phyloP scores from a whole-genome alignment of 208 protist species.

The Trichomonas tenax region DNA sequence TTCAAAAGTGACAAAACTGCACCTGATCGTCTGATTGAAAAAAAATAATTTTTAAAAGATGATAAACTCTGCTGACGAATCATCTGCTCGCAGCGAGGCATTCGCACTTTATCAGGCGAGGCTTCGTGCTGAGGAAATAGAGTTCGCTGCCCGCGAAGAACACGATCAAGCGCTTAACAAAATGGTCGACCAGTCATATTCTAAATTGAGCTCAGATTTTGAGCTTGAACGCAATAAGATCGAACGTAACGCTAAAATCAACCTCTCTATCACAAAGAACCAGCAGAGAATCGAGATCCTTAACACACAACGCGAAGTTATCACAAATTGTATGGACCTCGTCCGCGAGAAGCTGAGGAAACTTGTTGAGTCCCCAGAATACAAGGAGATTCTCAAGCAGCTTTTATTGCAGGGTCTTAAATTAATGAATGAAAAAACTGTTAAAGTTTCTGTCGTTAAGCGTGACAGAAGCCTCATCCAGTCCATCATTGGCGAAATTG shows the following conservation, averaged over 20 bases:
- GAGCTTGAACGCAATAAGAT: not conserved
- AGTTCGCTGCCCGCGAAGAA: not conserved
- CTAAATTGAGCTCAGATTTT: not conserved
- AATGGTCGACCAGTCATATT: not conserved
- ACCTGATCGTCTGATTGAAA: no score
- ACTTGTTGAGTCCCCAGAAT: not conserved
- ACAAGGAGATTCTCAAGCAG: not conserved
- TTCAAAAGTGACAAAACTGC: no score
- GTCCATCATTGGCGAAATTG: not conserved
- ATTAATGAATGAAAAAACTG: not conserved
- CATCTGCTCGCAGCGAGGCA: not conserved
- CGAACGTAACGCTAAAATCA: not conserved
- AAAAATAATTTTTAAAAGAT: not conserved
- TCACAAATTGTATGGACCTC: not conserved
- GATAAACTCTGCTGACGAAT: not conserved
- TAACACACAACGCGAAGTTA: not conserved
- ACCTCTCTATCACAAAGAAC: not conserved
- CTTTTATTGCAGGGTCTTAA: not conserved
- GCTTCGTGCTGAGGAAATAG: conserved; percentile 9
- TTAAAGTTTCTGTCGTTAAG: not conserved
- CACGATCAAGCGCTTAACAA: not conserved
- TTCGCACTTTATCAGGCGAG: not conserved
- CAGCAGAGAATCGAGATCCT: not conserved
- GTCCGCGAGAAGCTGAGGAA: not conserved
- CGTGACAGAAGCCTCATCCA: not conserved